Evolutionary conservation across 768 basidiomycete species (phyloP), one percentile per base, ranked within the genome.

Genomic region (Leccinum truebloodii): DNA sequence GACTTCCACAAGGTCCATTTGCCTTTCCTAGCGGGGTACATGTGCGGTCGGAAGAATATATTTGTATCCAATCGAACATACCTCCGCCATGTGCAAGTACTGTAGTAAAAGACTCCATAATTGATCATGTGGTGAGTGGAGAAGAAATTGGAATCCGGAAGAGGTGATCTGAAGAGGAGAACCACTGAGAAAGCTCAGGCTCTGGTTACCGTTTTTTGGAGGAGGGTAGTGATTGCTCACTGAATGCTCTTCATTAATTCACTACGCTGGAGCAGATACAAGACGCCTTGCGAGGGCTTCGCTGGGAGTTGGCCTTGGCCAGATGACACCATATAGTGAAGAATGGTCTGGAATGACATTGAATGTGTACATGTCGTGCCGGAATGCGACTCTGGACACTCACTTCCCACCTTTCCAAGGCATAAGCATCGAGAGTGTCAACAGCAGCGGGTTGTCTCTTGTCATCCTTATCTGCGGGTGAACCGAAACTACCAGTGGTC

Each of bases 281-380:
- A 78, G 14, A 98, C 95, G 20, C 88, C 90, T 62, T 86, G 85
- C 1, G 91, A 91, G 6, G 95, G 94, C 70, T 84, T 86, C 8
- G 86, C 77, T 26, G 90, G 85, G 39, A 83, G 78, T 70, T 90
- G 85, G n/a, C 86, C 92, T 30, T 85, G 86, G 13, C 87, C 92
- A 34, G 91, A 96, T 9, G 93, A 95, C 4, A 99, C 97, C 95
- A 99, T 97, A 71, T 92, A 98, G 75, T 98, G 94, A 49, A 98
- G 81, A 67, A 98, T 96, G 0, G 94, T 95, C 95, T 98, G 41
- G 18, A 39, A 30, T 5, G 32, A 18, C 2, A 12, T 26, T 18
- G 6, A 39, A 55, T 61, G 28, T 54, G 58, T 34, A 48, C 12
- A 28, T 44, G 30, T 53, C 54, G 16, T 44, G 30, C 54, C 54